A percentile compares a stretch with the other conserved stretches of the same genome.
Conservation (phyloP, 805 yeast genomes). For the Candida fluviatilis region DNA sequence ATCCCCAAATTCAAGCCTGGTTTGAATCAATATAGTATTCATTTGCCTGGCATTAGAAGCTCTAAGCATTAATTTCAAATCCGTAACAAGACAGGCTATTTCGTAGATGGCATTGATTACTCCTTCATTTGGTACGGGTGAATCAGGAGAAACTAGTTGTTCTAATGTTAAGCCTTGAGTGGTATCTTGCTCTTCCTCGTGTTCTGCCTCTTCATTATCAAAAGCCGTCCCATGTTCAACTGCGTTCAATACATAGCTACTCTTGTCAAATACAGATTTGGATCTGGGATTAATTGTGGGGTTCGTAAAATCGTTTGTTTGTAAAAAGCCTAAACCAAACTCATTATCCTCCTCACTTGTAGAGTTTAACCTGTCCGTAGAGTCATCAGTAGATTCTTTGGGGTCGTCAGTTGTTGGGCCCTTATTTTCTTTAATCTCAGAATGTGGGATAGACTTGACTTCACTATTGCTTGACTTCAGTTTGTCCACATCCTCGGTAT, state of each 20-base stretch:
- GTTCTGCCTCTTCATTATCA: slow-evolving; percentile 14
- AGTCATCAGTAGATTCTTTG: slow-evolving; percentile 10
- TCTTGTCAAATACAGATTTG: slow-evolving; percentile 34
- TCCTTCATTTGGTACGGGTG: slow-evolving; percentile 52
- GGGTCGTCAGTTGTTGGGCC: neutral
- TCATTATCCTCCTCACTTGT: slow-evolving; percentile 26
- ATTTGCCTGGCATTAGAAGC: slow-evolving; percentile 52
- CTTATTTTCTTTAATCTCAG: neutral
- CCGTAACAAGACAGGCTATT: slow-evolving; percentile 56
- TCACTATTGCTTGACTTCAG: no score
- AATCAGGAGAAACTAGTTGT: slow-evolving; percentile 50
- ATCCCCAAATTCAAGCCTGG: slow-evolving; percentile 22
- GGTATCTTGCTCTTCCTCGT: slow-evolving; percentile 16
- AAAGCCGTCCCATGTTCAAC: slow-evolving; percentile 8
- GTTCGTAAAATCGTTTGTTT: slow-evolving; percentile 15
- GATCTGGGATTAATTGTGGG: slow-evolving; percentile 25
- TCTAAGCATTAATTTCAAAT: slow-evolving; percentile 58
- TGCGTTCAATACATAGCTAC: slow-evolving; percentile 11
- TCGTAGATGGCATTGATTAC: slow-evolving; percentile 60
- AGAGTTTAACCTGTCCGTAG: slow-evolving; percentile 20
- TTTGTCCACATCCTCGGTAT: no score
- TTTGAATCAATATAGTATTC: slow-evolving; percentile 34
- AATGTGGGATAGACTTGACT: no score
- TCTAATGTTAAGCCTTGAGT: slow-evolving; percentile 44
- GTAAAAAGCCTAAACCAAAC: slow-evolving; percentile 27